A percentile compares a stretch with the other conserved stretches of the same genome.
These are phyloP conservation scores for Rhizophagus prolifer DNA, from an alignment of 192 early-diverging fungal species.

Conservation along the genomic window DNA sequence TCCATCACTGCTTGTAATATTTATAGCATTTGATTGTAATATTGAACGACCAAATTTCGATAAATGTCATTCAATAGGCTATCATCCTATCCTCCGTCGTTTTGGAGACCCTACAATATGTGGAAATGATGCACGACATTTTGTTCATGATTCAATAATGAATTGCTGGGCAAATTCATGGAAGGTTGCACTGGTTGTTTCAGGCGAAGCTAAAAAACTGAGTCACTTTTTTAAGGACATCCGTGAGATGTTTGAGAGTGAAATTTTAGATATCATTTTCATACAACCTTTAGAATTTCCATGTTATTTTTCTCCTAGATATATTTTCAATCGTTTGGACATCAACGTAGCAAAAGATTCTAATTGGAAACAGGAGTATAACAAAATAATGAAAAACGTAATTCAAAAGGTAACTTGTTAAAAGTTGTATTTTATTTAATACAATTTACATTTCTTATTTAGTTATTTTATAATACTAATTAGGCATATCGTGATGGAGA, in stretches of 20 bases:
- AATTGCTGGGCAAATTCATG: conserved; percentile 19
- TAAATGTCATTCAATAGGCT: neutral
- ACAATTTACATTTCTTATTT: neutral
- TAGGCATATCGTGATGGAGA: neutral
- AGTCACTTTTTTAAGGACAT: neutral
- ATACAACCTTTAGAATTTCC: neutral
- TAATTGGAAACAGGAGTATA: neutral
- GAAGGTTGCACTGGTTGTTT: neutral
- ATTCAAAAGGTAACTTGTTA: neutral
- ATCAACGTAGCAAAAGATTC: neutral
- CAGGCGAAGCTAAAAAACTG: neutral
- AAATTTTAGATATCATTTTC: conserved; percentile 7
- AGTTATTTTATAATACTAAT: neutral
- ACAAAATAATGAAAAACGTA: neutral
- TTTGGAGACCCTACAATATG: neutral
- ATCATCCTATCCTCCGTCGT: neutral
- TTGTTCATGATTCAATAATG: neutral
- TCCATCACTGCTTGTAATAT: neutral
- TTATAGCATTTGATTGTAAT: neutral
- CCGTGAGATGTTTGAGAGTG: neutral
- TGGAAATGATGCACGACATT: neutral
- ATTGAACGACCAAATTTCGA: neutral
- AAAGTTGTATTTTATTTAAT: neutral
- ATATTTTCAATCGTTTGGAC: neutral
- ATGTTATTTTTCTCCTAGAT: too few species aligned